A percentile compares a stretch with the other conserved stretches of the same genome.
Evolutionary conservation across 2,329 filamentous ascomycete genomes (phyloP).

Genomic region (Coniochaeta sp.): DNA sequence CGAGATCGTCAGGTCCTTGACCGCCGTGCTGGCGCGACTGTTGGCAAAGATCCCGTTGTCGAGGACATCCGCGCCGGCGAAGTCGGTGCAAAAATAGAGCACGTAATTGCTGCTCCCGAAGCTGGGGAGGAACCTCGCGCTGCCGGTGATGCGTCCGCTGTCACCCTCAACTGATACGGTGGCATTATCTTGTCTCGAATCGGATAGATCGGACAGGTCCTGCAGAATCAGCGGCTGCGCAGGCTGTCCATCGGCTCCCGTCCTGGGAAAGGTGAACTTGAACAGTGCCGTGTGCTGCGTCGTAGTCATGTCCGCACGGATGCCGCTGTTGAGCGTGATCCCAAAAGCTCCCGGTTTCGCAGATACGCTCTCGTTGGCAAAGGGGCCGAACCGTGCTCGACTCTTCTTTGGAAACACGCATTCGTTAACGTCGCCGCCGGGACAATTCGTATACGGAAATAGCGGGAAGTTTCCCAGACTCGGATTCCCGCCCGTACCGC

Average conservation of each 20-base stretch:
- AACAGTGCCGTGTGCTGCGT: slow-evolving; percentile 61
- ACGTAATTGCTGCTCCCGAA: slow-evolving; percentile 57
- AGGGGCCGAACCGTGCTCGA: slow-evolving; percentile 32
- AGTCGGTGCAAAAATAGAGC: slow-evolving; percentile 62
- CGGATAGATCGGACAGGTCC: slow-evolving; percentile 57
- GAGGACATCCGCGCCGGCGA: slow-evolving; percentile 48
- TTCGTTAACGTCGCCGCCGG: slow-evolving; percentile 51
- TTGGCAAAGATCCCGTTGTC: slow-evolving; percentile 57
- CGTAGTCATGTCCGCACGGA: slow-evolving; percentile 60
- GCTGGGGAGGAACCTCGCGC: slow-evolving; percentile 54
- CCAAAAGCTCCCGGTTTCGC: slow-evolving; percentile 61
- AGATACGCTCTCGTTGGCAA: slow-evolving; percentile 42
- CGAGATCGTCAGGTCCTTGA: slow-evolving; percentile 40
- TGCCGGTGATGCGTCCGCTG: slow-evolving; percentile 57
- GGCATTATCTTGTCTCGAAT: slow-evolving; percentile 52
- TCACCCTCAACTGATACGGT: slow-evolving; percentile 44
- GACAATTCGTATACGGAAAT: slow-evolving; percentile 59
- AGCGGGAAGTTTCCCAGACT: slow-evolving; percentile 69
- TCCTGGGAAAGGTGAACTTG: slow-evolving; percentile 53
- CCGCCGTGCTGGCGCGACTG: slow-evolving; percentile 41
- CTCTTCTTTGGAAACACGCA: slow-evolving; percentile 51
- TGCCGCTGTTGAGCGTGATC: slow-evolving; percentile 48
- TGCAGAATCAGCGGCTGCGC: slow-evolving; percentile 55
- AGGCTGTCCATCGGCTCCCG: slow-evolving; percentile 23
- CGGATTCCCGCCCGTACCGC: slow-evolving; percentile 48